Evolutionary conservation across 352 stramenopile species (phyloP).

Genomic region (Peronospora tabacina): DNA sequence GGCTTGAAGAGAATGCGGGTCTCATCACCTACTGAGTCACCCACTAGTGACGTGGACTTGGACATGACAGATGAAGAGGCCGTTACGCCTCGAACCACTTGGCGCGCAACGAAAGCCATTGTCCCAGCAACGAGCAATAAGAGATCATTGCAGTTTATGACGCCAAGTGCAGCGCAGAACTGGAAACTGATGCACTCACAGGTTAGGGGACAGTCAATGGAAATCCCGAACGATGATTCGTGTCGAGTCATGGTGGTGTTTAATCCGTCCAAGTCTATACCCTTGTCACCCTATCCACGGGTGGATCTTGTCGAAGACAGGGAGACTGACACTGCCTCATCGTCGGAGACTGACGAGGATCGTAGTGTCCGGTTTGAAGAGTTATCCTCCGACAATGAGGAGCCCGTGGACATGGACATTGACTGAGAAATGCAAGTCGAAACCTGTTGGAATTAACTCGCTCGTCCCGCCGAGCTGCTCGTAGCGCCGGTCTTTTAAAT

Average conservation of each 20-base stretch:
- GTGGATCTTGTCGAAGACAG: conserved; percentile 55
- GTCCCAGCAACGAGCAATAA: conserved; percentile 18
- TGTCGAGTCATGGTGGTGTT: conserved; percentile 59
- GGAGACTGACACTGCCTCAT: conserved; percentile 5
- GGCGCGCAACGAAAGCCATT: conserved; percentile 19
- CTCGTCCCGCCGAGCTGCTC: conserved; percentile 7
- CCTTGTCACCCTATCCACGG: conserved; percentile 17
- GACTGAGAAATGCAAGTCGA: conserved; percentile 30
- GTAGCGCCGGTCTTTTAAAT: neutral
- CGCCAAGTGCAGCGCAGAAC: conserved; percentile 1
- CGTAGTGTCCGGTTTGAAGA: conserved; percentile 63
- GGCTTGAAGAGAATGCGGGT: conserved; percentile 67
- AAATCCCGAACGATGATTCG: conserved; percentile 20
- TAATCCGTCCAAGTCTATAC: conserved; percentile 32
- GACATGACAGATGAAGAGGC: conserved; percentile 35
- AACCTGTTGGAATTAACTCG: too few relatives aligned
- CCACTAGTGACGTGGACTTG: conserved; percentile 16
- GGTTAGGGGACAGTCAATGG: conserved; percentile 1
- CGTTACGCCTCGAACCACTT: conserved; percentile 17
- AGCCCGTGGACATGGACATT: conserved; percentile 73
- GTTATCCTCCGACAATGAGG: conserved; percentile 50
- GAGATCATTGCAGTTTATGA: conserved; percentile 14
- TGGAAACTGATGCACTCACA: conserved; percentile 18
- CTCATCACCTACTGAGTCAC: conserved; percentile 32
- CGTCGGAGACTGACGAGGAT: conserved; percentile 28